A percentile compares a stretch with the other conserved stretches of the same genome.
phyloP scores from a whole-genome alignment of 108 stramenopile genomes.

The Ochromonas danica region DNA sequence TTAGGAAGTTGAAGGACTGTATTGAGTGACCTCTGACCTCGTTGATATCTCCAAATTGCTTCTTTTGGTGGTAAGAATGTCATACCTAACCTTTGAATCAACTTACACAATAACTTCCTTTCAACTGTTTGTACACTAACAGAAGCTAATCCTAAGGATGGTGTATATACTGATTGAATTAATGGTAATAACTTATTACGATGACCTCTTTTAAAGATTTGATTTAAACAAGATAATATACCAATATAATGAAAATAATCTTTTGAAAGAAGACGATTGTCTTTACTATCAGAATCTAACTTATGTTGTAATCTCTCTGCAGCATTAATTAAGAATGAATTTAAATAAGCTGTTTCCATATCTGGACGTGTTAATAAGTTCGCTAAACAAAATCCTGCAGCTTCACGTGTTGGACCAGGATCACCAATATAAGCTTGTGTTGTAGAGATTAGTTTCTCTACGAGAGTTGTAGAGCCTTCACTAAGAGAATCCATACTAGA shows the following conservation, averaged over 20 bases:
- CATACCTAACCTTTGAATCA: constrained; percentile 81
- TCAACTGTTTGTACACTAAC: constrained; percentile 47
- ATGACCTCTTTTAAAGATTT: constrained; percentile 67
- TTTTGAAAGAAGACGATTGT: background rate
- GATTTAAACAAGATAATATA: constrained; percentile 69
- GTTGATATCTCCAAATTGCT: constrained; percentile 88
- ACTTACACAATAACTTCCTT: constrained; percentile 79
- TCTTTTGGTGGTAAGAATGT: constrained; percentile 83
- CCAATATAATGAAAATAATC: constrained; percentile 57
- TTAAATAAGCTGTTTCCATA: constrained; percentile 69
- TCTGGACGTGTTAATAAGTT: constrained; percentile 86
- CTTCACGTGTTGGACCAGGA: constrained; percentile 81
- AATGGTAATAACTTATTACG: constrained; percentile 37
- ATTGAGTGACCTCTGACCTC: constrained; percentile 71
- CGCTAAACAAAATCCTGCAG: constrained; percentile 82
- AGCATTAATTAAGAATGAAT: constrained; percentile 70
- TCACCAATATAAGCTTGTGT: constrained; percentile 66
- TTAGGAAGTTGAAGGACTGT: background rate
- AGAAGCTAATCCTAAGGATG: constrained; percentile 45
- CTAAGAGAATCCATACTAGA: constrained; percentile 69
- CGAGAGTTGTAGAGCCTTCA: constrained; percentile 39
- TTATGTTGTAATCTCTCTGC: constrained; percentile 48
- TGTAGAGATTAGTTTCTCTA: constrained; percentile 58
- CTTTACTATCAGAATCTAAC: constrained; percentile 6
- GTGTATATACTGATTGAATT: constrained; percentile 32